Conservation (phyloP, 2,329 filamentous ascomycete genomes). For the Beauveria medogensis region DNA sequence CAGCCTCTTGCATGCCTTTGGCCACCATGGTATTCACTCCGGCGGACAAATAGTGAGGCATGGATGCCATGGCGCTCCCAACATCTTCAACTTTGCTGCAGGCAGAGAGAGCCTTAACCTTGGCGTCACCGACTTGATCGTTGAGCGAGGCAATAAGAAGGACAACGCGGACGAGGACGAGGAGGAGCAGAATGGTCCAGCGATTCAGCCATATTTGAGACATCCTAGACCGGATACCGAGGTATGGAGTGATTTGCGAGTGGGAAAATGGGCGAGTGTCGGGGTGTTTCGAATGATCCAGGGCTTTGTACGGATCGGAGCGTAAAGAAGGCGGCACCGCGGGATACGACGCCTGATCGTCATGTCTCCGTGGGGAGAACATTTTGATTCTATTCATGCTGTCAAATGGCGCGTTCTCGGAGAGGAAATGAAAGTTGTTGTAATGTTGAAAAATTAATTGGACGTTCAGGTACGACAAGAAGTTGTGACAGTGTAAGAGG, state of each 20-base stretch:
- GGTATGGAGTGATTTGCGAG: slow-evolving; percentile 76
- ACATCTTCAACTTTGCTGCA: slow-evolving; percentile 89
- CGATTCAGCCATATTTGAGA: slow-evolving; percentile 97
- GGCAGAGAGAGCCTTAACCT: slow-evolving; percentile 73
- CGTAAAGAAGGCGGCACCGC: slow-evolving; percentile 30
- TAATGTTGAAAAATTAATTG: not conserved
- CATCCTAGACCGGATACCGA: slow-evolving; percentile 78
- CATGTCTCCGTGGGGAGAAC: slow-evolving; percentile 27
- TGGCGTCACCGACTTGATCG: slow-evolving; percentile 66
- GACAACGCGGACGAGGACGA: slow-evolving; percentile 75
- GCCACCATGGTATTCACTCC: slow-evolving; percentile 85
- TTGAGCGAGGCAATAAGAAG: slow-evolving; percentile 67
- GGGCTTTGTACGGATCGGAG: slow-evolving; percentile 29
- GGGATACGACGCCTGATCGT: slow-evolving; percentile 25
- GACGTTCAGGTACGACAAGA: not conserved
- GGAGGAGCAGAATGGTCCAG: slow-evolving; percentile 84
- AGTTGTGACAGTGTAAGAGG: slow-evolving; percentile 3
- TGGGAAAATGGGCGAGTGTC: slow-evolving; percentile 45
- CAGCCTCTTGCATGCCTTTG: slow-evolving; percentile 68
- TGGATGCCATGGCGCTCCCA: slow-evolving; percentile 92
- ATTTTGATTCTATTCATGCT: slow-evolving; percentile 27
- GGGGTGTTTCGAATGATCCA: slow-evolving; percentile 23
- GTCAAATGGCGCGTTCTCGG: slow-evolving; percentile 12
- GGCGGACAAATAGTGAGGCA: slow-evolving; percentile 88
- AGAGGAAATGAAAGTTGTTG: not conserved